These are phyloP conservation scores for Tolypocladium sp. DNA, from an alignment of 2,329 filamentous ascomycete genomes.

Conservation along the genomic window DNA sequence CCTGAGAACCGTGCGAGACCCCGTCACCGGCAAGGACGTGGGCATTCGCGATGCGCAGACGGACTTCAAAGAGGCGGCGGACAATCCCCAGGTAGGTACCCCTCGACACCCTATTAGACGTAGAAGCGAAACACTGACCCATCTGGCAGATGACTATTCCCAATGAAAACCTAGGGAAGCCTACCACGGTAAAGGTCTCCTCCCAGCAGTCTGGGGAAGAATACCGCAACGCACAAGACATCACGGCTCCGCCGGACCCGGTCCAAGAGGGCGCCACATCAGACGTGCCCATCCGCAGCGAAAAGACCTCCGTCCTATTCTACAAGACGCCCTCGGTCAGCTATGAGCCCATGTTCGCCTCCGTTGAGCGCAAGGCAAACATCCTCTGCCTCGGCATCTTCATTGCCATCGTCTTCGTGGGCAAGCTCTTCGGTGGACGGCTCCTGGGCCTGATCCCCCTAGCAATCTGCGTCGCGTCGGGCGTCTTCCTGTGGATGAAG, in stretches of 20 bases:
- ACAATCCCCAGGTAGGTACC: slow-evolving; percentile 63
- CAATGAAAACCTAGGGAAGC: slow-evolving; percentile 77
- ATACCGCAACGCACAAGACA: slow-evolving; percentile 78
- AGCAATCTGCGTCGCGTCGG: slow-evolving; percentile 61
- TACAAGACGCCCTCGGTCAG: slow-evolving; percentile 86
- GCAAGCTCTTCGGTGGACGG: slow-evolving; percentile 69
- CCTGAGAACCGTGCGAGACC: slow-evolving; percentile 74
- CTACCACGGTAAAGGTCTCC: slow-evolving; percentile 63
- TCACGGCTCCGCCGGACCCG: slow-evolving; percentile 85
- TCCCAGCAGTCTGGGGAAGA: slow-evolving; percentile 64
- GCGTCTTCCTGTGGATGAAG: slow-evolving; percentile 83
- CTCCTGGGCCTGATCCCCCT: slow-evolving; percentile 70
- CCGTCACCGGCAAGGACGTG: slow-evolving; percentile 77
- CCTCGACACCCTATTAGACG: neutral
- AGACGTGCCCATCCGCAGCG: slow-evolving; percentile 90
- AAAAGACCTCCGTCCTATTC: slow-evolving; percentile 94
- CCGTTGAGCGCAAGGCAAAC: slow-evolving; percentile 66
- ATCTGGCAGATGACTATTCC: slow-evolving; percentile 62
- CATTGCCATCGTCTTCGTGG: slow-evolving; percentile 64
- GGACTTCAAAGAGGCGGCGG: slow-evolving; percentile 57
- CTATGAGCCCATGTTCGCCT: slow-evolving; percentile 79
- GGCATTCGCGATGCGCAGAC: slow-evolving; percentile 75
- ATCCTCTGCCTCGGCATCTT: slow-evolving; percentile 63
- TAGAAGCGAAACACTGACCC: neutral
- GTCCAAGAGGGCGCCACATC: slow-evolving; percentile 73